Evolutionary conservation across 768 basidiomycete genomes (phyloP).

Genomic region (Termitomyces sp.): DNA sequence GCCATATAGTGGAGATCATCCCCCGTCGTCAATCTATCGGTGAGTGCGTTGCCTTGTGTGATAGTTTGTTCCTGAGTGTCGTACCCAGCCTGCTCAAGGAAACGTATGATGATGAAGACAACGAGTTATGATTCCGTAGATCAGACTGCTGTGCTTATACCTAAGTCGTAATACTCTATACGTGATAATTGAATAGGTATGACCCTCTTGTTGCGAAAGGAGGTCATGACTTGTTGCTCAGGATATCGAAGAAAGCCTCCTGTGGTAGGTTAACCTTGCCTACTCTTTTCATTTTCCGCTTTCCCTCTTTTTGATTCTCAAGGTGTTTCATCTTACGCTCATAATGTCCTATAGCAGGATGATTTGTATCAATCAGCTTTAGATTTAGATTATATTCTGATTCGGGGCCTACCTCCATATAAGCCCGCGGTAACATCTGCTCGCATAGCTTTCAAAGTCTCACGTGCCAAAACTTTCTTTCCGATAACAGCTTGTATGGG

Average conservation of each 20-base stretch:
- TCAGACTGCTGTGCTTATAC: constrained; percentile 14
- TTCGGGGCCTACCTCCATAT: constrained; percentile 62
- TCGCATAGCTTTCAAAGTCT: constrained; percentile 79
- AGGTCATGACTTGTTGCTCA: constrained; percentile 47
- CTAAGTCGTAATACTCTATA: constrained; percentile 16
- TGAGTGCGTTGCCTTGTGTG: constrained; percentile 20
- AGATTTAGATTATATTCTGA: neutral
- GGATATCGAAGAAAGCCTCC: constrained; percentile 91
- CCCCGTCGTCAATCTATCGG: constrained; percentile 91
- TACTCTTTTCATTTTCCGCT: constrained; percentile 82
- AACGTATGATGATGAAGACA: constrained; percentile 93
- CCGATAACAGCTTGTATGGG: constrained; percentile 94
- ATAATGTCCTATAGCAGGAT: constrained; percentile 59
- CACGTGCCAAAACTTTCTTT: constrained; percentile 81
- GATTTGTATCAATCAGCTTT: neutral
- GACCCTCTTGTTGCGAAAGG: neutral
- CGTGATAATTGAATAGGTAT: neutral
- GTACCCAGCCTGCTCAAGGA: constrained; percentile 75
- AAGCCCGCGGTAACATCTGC: constrained; percentile 93
- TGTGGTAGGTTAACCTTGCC: constrained; percentile 89
- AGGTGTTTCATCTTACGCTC: constrained; percentile 90
- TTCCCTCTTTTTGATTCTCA: constrained; percentile 90
- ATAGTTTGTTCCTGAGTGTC: constrained; percentile 5
- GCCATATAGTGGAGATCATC: constrained; percentile 79
- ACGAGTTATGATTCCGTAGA: constrained; percentile 51